phyloP scores from a whole-genome alignment of 148 eudicot genomes.

The Spergularia bocconei region DNA sequence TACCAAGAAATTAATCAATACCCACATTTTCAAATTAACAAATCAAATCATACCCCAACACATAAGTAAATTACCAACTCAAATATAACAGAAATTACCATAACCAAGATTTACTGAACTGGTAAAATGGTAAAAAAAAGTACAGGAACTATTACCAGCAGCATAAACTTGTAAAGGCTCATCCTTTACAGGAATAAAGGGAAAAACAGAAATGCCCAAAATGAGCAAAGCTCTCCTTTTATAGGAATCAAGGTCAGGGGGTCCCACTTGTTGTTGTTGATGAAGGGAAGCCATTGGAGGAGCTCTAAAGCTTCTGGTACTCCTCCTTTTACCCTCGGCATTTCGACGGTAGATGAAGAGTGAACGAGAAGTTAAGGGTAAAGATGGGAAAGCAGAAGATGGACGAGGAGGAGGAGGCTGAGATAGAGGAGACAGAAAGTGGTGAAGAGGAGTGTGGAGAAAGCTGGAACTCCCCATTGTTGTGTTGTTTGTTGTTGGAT shows the following conservation, averaged over 20 bases:
- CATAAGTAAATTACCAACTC: not conserved
- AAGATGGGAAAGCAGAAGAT: conserved; percentile 31
- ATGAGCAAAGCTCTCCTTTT: conserved; percentile 52
- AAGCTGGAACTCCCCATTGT: conserved; percentile 49
- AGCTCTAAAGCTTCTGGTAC: conserved; percentile 17
- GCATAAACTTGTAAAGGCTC: conserved; percentile 36
- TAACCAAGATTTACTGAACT: not conserved
- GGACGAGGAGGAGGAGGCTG: conserved; percentile 25
- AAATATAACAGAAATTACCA: not conserved
- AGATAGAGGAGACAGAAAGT: conserved; percentile 33
- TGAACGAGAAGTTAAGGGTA: conserved; percentile 30
- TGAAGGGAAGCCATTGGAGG: conserved; percentile 40
- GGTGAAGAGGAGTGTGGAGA: conserved; percentile 38
- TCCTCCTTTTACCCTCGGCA: conserved; percentile 30
- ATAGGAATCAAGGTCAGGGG: conserved; percentile 29
- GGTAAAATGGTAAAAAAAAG: not conserved
- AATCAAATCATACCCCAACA: not conserved
- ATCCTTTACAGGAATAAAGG: conserved; percentile 46
- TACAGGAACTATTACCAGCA: conserved; percentile 36
- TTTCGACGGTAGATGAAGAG: conserved; percentile 33
- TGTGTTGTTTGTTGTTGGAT: not conserved
- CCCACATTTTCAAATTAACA: conserved; percentile 14
- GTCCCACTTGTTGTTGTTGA: conserved; percentile 21
- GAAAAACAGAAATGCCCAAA: conserved; percentile 62
- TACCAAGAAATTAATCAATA: conserved; percentile 6